These are phyloP conservation scores for Rhodotorula taiwanensis DNA, from an alignment of 768 basidiomycete species.

Conservation along the genomic window DNA sequence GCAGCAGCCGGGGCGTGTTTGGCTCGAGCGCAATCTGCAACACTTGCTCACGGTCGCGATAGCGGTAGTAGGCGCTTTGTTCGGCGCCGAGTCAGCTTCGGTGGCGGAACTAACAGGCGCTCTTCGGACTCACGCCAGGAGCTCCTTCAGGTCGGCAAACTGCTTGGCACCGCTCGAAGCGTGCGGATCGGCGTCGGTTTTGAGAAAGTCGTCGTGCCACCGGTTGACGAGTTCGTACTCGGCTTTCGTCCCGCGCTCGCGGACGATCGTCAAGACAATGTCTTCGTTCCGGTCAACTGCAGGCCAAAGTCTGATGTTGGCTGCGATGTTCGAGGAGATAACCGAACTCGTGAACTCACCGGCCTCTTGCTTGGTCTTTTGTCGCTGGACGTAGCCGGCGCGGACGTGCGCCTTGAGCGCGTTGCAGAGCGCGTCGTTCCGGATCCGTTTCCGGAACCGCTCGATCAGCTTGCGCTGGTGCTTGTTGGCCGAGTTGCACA, in stretches of 20 bases:
- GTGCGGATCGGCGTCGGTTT: background rate
- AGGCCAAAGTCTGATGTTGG: background rate
- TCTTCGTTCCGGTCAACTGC: slow-evolving; percentile 28
- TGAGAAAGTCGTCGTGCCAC: slow-evolving; percentile 15
- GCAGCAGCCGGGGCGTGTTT: slow-evolving; percentile 20
- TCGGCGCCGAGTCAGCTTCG: no score
- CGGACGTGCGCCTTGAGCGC: slow-evolving; percentile 20
- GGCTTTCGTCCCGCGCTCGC: slow-evolving; percentile 12
- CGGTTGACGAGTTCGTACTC: slow-evolving; percentile 15
- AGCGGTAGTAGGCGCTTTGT: slow-evolving; percentile 28
- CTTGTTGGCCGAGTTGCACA: slow-evolving; percentile 19
- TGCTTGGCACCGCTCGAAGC: background rate
- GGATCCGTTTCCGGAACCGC: slow-evolving; percentile 21
- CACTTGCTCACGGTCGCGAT: slow-evolving; percentile 33
- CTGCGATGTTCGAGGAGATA: background rate
- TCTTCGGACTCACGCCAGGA: slow-evolving; percentile 22
- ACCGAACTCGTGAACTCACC: slow-evolving; percentile 1
- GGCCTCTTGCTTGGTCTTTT: slow-evolving; percentile 16
- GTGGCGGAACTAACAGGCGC: background rate
- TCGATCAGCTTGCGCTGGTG: slow-evolving; percentile 22
- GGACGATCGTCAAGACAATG: slow-evolving; percentile 30
- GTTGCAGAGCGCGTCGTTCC: slow-evolving; percentile 6
- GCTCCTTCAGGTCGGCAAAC: slow-evolving; percentile 28
- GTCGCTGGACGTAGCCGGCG: slow-evolving; percentile 22
- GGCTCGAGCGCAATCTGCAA: slow-evolving; percentile 23